Conservation (phyloP, 805 yeast species). For the Kazachstania africana region DNA sequence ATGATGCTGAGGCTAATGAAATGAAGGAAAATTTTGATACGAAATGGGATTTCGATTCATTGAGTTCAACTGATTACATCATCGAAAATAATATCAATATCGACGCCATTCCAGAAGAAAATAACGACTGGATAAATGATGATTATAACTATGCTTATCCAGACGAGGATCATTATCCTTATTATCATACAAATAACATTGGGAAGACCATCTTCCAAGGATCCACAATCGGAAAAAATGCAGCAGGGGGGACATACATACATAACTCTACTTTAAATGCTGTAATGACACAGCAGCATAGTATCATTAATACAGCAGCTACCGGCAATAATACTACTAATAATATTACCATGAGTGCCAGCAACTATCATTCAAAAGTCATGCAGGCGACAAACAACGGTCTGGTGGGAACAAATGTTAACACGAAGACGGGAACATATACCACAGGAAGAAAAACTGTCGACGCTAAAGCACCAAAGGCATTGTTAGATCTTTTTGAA, state of each 20-base stretch:
- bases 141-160: constrained; percentile 24
- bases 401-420: constrained; percentile 16
- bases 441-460: constrained; percentile 16
- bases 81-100: constrained; percentile 54
- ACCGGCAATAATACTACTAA: constrained; percentile 1
- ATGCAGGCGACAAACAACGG: neutral
- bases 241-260: constrained; percentile 8
- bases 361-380: neutral
- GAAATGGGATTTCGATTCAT: constrained; percentile 85
- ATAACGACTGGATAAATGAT: constrained; percentile 16
- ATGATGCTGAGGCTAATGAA: constrained; percentile 1
- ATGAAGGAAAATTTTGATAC: constrained; percentile 32
- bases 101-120: constrained; percentile 25
- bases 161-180: constrained; percentile 22
- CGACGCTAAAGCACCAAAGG: constrained; percentile 48
- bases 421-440: constrained; percentile 10
- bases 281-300: constrained; percentile 11
- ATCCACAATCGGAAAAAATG: constrained; percentile 22
- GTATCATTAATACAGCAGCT: constrained; percentile 6
- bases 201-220: constrained; percentile 16
- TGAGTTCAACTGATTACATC: constrained; percentile 62
- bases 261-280: constrained; percentile 23
- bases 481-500: constrained; percentile 60
- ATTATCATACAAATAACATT: constrained; percentile 15
- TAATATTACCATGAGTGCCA: too few species aligned